Base-by-base conservation (phyloP, 1,139 yeast genomes). In the Meyerozyma sp. region DNA sequence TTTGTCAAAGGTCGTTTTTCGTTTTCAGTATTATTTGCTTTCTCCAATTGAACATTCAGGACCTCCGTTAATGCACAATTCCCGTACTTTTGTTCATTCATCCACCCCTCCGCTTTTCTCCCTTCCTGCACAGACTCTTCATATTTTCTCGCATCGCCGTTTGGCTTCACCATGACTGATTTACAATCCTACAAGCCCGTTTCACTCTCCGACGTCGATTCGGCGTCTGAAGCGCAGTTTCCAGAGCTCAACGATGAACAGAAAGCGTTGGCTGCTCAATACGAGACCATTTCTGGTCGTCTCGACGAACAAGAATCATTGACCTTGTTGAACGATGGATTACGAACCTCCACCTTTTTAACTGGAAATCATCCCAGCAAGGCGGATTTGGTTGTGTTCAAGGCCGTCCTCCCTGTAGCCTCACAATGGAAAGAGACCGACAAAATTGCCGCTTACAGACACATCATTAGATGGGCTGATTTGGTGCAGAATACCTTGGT, bases 381-480 rank as follows among this genome's bases (percentile, higher is more conserved):
- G 41, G 77, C 80, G 13, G 98, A 93, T 61, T 76, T 82, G 40
- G 69, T 72, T 41, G 82, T 85, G 39, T 86, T 88, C 56, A 80
- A 82, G 44, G 72, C 79, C 36, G 82, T 81, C 28, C 69, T 79
- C 54, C 85, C 90, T 42, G 52, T 78, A 46, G 80, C 86, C 30
- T 66, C 72, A 46, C 66, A 72, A 48, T 79, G 89, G 79, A 65
- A 73, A 20, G 59, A 79, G 36, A 67, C 70, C 30, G 82, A 81
- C 37, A 80, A 82, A 46, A 54, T 77, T 47, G 77, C 79, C 42
- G 62, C 66, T 42, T 66, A 67, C 61, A 86, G 97, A 75, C 98
- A 91, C 65, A 73, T 90, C 49, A 70, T 89, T 50, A 84, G 98
- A 76, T 93, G 98, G 97, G 79, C 79, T 21, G 96, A 90, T 58